Evolutionary conservation across 2,329 filamentous ascomycete species (phyloP).

Genomic region (Lecanoromycetidae sp.): DNA sequence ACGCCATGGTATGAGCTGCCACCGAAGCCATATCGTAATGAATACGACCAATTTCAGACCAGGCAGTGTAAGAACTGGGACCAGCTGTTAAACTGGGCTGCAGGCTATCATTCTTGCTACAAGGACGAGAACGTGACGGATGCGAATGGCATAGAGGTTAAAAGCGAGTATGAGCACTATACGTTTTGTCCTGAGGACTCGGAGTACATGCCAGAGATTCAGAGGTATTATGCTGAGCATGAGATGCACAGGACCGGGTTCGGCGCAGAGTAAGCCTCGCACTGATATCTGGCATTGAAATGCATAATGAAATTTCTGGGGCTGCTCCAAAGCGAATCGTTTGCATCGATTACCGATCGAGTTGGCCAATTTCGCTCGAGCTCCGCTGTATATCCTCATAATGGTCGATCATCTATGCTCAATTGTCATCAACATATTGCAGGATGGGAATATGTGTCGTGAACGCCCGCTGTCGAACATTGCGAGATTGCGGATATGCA

Average conservation of each 20-base stretch:
- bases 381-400: too few relatives aligned
- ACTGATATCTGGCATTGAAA: too few relatives aligned
- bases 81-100: background rate
- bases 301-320: too few relatives aligned
- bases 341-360: too few relatives aligned
- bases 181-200: background rate
- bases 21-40: background rate
- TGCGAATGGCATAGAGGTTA: background rate
- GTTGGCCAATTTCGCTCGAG: too few relatives aligned
- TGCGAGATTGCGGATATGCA: too few relatives aligned
- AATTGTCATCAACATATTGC: too few relatives aligned
- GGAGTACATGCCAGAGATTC: background rate
- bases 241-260: background rate
- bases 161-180: background rate
- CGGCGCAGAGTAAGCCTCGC: too few relatives aligned
- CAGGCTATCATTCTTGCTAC: background rate
- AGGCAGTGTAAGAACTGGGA: background rate
- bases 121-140: background rate
- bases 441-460: too few relatives aligned
- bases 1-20: conserved; percentile 19
- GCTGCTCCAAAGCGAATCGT: too few relatives aligned
- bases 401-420: too few relatives aligned
- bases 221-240: background rate
- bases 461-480: too few relatives aligned
- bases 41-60: background rate